A percentile compares a stretch with the other conserved stretches of the same genome.
Evolutionary conservation across 2,329 filamentous ascomycete species (phyloP).

Genomic region (Epichloe elymi): DNA sequence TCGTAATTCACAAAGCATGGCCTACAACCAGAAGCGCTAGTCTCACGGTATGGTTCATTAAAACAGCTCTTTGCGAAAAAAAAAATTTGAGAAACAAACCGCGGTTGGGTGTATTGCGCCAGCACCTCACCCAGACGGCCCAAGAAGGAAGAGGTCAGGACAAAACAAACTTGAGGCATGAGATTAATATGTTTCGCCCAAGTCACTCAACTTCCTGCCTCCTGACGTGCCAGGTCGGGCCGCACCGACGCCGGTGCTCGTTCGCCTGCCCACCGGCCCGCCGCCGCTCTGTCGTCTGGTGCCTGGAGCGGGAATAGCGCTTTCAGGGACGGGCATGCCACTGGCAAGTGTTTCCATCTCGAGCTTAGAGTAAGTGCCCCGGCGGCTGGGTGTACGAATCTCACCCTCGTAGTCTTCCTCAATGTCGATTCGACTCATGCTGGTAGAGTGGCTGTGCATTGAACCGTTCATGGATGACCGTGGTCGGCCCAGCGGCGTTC

Average conservation of each 20-base stretch:
- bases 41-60: slow-evolving; percentile 4
- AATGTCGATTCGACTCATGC: slow-evolving; percentile 40
- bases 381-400: slow-evolving; percentile 39
- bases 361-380: slow-evolving; percentile 38
- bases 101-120: slow-evolving; percentile 4
- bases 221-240: slow-evolving; percentile 20
- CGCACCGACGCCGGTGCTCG: slow-evolving; percentile 24
- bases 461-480: slow-evolving; percentile 59
- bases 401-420: slow-evolving; percentile 28
- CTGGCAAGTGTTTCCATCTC: slow-evolving; percentile 27
- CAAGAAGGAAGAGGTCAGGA: background rate
- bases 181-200: slow-evolving; percentile 40
- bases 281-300: slow-evolving; percentile 30
- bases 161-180: background rate
- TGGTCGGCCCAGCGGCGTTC: slow-evolving; percentile 56
- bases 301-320: slow-evolving; percentile 33
- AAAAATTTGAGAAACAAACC: background rate
- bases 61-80: slow-evolving; percentile 3
- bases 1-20: slow-evolving; percentile 4
- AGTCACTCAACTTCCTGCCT: slow-evolving; percentile 30
- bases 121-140: slow-evolving; percentile 3
- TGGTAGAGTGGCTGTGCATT: slow-evolving; percentile 43
- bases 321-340: slow-evolving; percentile 28
- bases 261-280: slow-evolving; percentile 28
- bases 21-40: background rate